A percentile compares a stretch with the other conserved stretches of the same genome.
Conservation (phyloP, 306 rosid genomes). For the Delonix regia region DNA sequence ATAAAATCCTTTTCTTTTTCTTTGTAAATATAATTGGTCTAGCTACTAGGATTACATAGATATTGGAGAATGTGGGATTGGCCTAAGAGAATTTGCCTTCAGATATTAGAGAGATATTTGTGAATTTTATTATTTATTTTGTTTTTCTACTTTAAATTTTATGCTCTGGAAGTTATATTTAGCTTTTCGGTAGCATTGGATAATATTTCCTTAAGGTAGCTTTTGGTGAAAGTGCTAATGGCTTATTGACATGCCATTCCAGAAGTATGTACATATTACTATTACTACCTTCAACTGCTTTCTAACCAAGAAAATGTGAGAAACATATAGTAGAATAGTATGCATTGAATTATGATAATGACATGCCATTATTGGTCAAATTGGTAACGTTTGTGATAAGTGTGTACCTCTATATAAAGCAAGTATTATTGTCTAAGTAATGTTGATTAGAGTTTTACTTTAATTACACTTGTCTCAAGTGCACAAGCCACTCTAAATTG, state of each 20-base stretch:
- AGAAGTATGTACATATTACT: too few species aligned
- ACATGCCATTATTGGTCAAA: not conserved
- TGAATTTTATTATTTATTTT: not conserved
- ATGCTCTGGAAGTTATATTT: slow-evolving; percentile 33
- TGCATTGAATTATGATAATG: too few species aligned
- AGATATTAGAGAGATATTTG: slow-evolving; percentile 74
- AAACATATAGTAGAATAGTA: too few species aligned
- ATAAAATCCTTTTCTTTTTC: not conserved
- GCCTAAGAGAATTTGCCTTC: slow-evolving; percentile 88
- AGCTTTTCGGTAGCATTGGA: slow-evolving; percentile 97
- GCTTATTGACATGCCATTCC: too few species aligned
- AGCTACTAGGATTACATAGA: slow-evolving; percentile 92
- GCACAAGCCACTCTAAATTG: not conserved
- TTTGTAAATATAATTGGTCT: slow-evolving; percentile 15
- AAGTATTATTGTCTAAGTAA: not conserved
- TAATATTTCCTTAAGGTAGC: slow-evolving; percentile 85
- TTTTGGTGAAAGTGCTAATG: too few species aligned
- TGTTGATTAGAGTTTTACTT: not conserved
- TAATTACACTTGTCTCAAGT: not conserved
- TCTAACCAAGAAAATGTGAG: too few species aligned
- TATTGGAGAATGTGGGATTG: slow-evolving; percentile 87
- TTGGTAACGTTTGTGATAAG: not conserved
- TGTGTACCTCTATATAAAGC: not conserved
- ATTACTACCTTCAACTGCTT: too few species aligned
- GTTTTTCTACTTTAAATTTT: slow-evolving; percentile 15